These are phyloP conservation scores for Diospyros kaki DNA, from an alignment of 148 eudicot genomes.

Conservation along the genomic window DNA sequence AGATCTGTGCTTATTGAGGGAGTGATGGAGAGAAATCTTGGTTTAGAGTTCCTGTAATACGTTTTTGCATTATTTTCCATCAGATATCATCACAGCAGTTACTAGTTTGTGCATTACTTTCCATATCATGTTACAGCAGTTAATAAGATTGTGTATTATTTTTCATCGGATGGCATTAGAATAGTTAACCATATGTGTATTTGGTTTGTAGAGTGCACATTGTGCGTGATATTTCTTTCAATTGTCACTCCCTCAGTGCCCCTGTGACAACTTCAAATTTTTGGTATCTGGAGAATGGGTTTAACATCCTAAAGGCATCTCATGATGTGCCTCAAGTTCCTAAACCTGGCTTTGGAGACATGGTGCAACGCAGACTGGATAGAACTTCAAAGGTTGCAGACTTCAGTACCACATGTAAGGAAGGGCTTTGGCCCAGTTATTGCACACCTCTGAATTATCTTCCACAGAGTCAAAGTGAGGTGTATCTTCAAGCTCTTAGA, in stretches of 20 bases:
- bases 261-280: conserved; percentile 19
- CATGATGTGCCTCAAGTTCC: conserved; percentile 12
- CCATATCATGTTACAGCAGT: no score
- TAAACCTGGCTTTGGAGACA: conserved; percentile 14
- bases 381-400: conserved; percentile 9
- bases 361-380: conserved; percentile 12
- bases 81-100: no score
- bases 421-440: conserved; percentile 18
- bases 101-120: no score
- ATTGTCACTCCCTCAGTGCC: conserved; percentile 10
- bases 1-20: no score
- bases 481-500: conserved; percentile 40
- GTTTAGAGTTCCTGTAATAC: no score
- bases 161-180: background rate
- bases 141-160: background rate
- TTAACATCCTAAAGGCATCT: conserved; percentile 19
- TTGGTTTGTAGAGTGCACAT: conserved; percentile 23
- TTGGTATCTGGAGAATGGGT: conserved; percentile 19
- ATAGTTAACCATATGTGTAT: background rate
- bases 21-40: no score
- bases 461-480: conserved; percentile 20
- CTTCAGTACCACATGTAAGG: conserved; percentile 2
- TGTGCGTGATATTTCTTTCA: background rate
- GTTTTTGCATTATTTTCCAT: no score
- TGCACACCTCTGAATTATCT: conserved; percentile 14